phyloP scores from a whole-genome alignment of 176 grass and related monocot species.

The Themeda triandra region DNA sequence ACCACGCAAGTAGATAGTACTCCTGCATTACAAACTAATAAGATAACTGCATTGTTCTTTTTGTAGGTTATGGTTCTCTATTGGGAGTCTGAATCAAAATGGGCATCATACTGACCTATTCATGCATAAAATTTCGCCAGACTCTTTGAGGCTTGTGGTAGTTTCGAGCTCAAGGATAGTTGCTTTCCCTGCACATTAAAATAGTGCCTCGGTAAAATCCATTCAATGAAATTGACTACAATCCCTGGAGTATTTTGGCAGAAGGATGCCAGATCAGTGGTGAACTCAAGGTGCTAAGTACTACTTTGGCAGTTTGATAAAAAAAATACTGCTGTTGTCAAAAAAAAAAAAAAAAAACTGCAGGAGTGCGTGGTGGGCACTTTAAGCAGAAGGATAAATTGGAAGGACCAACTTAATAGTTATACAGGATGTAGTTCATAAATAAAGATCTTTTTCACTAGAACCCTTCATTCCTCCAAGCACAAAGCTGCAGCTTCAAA shows the following conservation, averaged over 20 bases:
- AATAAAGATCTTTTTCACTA: not conserved
- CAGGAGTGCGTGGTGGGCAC: not conserved
- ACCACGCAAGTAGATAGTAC: slow-evolving; percentile 75
- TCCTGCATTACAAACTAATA: slow-evolving; percentile 53
- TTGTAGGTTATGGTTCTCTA: not conserved
- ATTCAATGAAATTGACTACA: slow-evolving; percentile 4
- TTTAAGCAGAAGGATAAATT: not conserved
- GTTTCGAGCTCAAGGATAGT: slow-evolving; percentile 81
- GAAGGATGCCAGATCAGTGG: slow-evolving; percentile 1
- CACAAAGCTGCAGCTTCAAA: not conserved
- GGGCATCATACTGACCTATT: slow-evolving; percentile 57
- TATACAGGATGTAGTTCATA: not conserved
- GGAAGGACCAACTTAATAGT: not conserved
- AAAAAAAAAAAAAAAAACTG: not conserved
- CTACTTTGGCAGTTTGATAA: not conserved
- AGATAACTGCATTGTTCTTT: slow-evolving; percentile 13
- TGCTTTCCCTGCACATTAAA: slow-evolving; percentile 76
- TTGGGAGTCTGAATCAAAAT: not conserved
- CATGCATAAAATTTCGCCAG: slow-evolving; percentile 86
- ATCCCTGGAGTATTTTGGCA: not conserved
- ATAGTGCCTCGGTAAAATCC: not conserved
- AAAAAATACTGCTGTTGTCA: slow-evolving; percentile 4
- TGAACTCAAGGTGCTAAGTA: not conserved
- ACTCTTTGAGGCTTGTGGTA: slow-evolving; percentile 57
- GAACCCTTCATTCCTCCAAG: not conserved